phyloP scores from a whole-genome alignment of 768 basidiomycete genomes.

The Asterophora parasitica region DNA sequence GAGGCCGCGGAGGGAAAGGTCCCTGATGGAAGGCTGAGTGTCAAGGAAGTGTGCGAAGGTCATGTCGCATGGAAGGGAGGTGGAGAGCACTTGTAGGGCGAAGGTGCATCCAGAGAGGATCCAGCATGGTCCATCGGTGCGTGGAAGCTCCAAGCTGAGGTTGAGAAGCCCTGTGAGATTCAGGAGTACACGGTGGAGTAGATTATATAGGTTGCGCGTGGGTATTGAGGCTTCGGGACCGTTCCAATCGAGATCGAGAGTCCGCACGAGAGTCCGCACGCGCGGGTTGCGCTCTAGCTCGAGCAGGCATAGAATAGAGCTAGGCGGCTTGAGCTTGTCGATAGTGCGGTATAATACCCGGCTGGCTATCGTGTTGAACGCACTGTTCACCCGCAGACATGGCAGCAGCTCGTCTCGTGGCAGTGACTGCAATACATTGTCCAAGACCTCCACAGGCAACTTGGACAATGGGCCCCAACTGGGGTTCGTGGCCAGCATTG shows the following conservation, averaged over 20 bases:
- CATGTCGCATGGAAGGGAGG: conserved; percentile 50
- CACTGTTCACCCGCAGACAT: conserved; percentile 21
- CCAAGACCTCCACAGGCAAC: conserved; percentile 32
- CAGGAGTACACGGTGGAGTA: conserved; percentile 41
- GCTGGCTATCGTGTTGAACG: conserved; percentile 24
- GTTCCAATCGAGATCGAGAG: conserved; percentile 41
- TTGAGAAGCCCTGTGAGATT: conserved; percentile 33
- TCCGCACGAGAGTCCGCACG: conserved; percentile 38
- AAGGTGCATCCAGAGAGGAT: conserved; percentile 42
- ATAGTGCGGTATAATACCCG: conserved; percentile 32
- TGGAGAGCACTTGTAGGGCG: conserved; percentile 43
- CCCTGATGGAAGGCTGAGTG: conserved; percentile 40
- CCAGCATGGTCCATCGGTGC: conserved; percentile 39
- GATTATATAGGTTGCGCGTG: conserved; percentile 44
- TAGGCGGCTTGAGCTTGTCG: conserved; percentile 23
- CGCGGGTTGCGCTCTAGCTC: conserved; percentile 33
- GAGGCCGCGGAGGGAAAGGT: conserved; percentile 54
- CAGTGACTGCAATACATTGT: conserved; percentile 23
- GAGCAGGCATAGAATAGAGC: conserved; percentile 33
- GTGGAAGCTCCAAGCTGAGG: conserved; percentile 49
- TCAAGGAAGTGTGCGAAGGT: conserved; percentile 48
- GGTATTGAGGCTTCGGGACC: conserved; percentile 18
- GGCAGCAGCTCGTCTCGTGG: conserved; percentile 18
- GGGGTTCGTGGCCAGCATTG: too few relatives aligned
- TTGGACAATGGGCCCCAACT: conserved; percentile 1